A percentile compares a stretch with the other conserved stretches of the same genome.
phyloP scores from a whole-genome alignment of 73 alveolate genomes.

The Breviolum minutum region DNA sequence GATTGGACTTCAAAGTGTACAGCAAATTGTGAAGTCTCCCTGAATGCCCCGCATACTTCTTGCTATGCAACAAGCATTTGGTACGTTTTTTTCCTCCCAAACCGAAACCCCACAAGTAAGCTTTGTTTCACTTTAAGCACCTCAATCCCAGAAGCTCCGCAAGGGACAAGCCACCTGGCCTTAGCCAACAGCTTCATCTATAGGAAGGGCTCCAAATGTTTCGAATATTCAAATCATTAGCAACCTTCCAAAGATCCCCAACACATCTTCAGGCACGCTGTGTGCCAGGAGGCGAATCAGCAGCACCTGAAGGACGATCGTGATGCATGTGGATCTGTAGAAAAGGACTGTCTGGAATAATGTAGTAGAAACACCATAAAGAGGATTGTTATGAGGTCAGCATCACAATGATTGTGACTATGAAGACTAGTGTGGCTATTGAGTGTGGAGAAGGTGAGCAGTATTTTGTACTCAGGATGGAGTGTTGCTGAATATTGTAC shows the following conservation, averaged over 20 bases:
- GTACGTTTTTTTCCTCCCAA: not conserved
- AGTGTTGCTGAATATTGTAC: no score
- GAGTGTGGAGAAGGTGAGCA: no score
- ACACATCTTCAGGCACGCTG: slow-evolving; percentile 1
- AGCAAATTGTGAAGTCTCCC: not conserved
- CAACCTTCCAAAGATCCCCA: not conserved
- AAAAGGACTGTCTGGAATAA: not conserved
- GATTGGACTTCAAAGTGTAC: not conserved
- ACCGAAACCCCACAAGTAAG: not conserved
- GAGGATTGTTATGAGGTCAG: no score
- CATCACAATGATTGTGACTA: no score
- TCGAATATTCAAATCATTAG: no score
- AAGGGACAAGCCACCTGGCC: slow-evolving; percentile 8
- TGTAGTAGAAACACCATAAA: not conserved
- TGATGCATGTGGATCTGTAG: not conserved
- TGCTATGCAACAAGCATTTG: no score
- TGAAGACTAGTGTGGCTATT: no score
- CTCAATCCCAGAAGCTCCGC: slow-evolving; percentile 39
- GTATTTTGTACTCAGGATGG: no score
- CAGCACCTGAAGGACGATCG: not conserved
- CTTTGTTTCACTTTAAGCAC: not conserved
- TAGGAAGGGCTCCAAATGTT: not conserved
- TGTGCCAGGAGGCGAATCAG: slow-evolving; percentile 17
- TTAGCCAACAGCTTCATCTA: not conserved
- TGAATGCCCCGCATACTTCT: no score